Base-by-base conservation (phyloP, 2,329 filamentous ascomycete genomes). In the Epichloe glyceriae region DNA sequence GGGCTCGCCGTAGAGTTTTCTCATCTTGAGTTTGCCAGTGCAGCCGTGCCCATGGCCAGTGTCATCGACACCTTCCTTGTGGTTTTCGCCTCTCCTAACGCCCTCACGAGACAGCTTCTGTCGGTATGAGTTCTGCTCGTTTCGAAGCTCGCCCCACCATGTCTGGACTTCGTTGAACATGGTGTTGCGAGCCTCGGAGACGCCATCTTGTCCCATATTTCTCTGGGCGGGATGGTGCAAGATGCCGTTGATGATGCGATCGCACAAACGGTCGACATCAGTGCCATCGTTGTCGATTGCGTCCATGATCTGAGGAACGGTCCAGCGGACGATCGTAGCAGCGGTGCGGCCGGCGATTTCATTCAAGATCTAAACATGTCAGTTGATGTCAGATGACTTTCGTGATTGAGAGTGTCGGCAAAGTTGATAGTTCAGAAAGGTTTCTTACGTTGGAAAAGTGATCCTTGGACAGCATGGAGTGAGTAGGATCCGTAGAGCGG, bases 381-480 rank as follows among this genome's bases (percentile, higher is more conserved):
- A 46, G 45, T 26, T n/a, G 2, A 26, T 17, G 33, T 20, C 26
- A 30, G 26, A 30, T 10, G 26, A 3, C 26, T 30, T 30, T 30
- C 26, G 26, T 30, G 26, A 30, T 30, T 30, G 26, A 30, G 26
- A 30, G 3, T 30, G 26, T 8, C 8, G 26, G 7, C 10, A 30
- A 8, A 30, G 26, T 14, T 15, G 43, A 14, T 4, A 45, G 2
- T 11, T 19, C 12, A 37, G 17, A 37, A 2, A 15, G 19, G 11
- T 40, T 20, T 59, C 74, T 68, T 65, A 85, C 74, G 62, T 94
- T 94, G 56, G 85, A 86, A 67, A 96, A 96, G 68, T 96, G 90
- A 61, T 96, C 90, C 71, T 96, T 96, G 53, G 88, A 89, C 49
- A 96, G 73, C 90, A 95, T 95, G 19, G 88, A 94, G 71, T 96